phyloP scores from a whole-genome alignment of 257 asterid species.

The Thymus quinquecostatus region DNA sequence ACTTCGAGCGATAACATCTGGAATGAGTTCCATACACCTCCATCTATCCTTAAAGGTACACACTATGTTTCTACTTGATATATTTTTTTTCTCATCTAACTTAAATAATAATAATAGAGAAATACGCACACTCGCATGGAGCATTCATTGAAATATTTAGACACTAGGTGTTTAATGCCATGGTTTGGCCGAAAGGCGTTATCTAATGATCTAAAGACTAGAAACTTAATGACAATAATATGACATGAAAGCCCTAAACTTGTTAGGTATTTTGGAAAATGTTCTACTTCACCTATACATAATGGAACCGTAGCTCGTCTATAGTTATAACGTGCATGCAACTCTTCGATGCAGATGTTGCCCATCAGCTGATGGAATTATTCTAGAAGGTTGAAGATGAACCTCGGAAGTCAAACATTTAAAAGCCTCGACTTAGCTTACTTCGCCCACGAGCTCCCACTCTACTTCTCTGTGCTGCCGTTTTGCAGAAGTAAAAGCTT shows the following conservation, averaged over 20 bases:
- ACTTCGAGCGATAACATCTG: constrained; percentile 70
- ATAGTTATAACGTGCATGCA: not conserved
- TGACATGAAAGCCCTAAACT: too few relatives aligned
- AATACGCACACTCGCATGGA: not conserved
- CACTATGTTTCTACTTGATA: not conserved
- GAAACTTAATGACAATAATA: too few relatives aligned
- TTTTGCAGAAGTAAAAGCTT: not conserved
- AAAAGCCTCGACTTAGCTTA: not conserved
- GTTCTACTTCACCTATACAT: not conserved
- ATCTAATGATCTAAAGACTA: not conserved
- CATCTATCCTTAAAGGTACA: constrained; percentile 77
- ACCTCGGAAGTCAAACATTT: not conserved
- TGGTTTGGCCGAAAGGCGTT: not conserved
- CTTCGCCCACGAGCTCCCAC: not conserved
- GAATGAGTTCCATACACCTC: constrained; percentile 83
- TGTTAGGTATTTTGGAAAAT: not conserved
- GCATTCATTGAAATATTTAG: not conserved
- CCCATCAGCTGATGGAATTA: constrained; percentile 82
- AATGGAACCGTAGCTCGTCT: not conserved
- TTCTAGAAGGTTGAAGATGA: constrained; percentile 38
- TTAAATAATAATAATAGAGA: not conserved
- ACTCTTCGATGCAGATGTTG: constrained; percentile 59
- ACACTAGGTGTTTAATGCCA: not conserved
- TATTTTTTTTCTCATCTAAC: not conserved
- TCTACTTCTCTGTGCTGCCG: not conserved